Evolutionary conservation across 441 rosid species (phyloP), one percentile per base, ranked within the genome.

Genomic region (Aleurites moluccanus): DNA sequence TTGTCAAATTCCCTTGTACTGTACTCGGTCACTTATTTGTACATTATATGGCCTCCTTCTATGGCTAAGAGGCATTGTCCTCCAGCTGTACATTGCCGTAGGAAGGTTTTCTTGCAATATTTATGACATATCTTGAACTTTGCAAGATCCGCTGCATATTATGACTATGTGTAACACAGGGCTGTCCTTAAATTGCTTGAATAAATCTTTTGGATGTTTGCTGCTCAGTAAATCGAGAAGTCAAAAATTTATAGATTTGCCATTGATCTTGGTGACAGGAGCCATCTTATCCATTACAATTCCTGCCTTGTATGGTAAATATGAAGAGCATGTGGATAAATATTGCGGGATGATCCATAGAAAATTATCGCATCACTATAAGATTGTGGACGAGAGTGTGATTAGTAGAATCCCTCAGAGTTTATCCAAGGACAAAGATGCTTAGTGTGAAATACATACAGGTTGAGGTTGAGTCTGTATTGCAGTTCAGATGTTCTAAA

Each of bases 371-470:
- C 88, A 84, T 75, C 97, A 91, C 69, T 92, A 91, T 81, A 95
- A 85, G 85, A 70, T 92, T 74, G 97, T 92, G 13, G 97, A 92
- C 49, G 93, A 89, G 79, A 88, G 84, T 82, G 90, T 90, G 70
- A 81, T 84, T 64, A 86, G 86, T 81, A 88, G 97, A 86, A 84
- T 93, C 50, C 90, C 95, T 4, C 80, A 85, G 83, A 81, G 80
- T 77, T 78, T 89, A 74, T 75, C 88, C 69, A 90, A 87, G 85
- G 91, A 91, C 67, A 94, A 92, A 80, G 90, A 87, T 67, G 74
- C 76, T 25, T 92, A 73, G 42, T 64, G 23, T 5, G 3, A 9
- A 28, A 27, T 28, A 2, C 20, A 15, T 28, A 23, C 33, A 57
- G n/a, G 52, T 53, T 7, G 7, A 15, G 52, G 50, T 28, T 45